phyloP scores from a whole-genome alignment of 495 filamentous ascomycete species.

The Extremus antarcticus region DNA sequence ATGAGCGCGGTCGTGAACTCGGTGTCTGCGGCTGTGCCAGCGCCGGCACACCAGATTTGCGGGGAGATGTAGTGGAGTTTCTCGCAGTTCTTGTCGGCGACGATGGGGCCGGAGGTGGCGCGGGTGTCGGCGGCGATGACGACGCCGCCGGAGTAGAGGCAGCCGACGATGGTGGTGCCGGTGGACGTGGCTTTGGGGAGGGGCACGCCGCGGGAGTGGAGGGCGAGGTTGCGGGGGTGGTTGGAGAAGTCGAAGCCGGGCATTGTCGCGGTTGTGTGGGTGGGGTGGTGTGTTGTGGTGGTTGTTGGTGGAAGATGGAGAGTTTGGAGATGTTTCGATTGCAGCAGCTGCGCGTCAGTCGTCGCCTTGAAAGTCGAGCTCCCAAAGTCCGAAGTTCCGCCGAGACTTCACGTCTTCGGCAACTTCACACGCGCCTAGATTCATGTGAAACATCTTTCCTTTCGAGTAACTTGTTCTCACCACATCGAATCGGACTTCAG shows the following conservation, averaged over 20 bases:
- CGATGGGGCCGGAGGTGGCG: conserved; percentile 94
- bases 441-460: no score
- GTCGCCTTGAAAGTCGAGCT: no score
- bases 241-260: conserved; percentile 99
- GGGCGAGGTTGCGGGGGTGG: conserved; percentile 92
- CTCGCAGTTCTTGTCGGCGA: conserved; percentile 99
- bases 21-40: conserved; percentile 95
- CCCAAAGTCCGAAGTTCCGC: no score
- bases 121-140: conserved; percentile 97
- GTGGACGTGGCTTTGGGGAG: conserved; percentile 97
- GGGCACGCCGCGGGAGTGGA: conserved; percentile 86
- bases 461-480: no score
- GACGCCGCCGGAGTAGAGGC: conserved; percentile 91
- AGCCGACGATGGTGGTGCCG: conserved; percentile 98
- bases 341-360: no score
- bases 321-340: neutral
- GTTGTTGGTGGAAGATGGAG: conserved; percentile 1
- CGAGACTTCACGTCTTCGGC: no score
- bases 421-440: no score
- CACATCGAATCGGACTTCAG: no score
- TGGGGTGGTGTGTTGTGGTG: conserved; percentile 1
- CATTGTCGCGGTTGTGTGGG: conserved; percentile 51
- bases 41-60: conserved; percentile 99
- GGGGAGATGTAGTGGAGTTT: conserved; percentile 98
- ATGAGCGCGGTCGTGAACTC: conserved; percentile 99